Percentiles rank a stretch among this genome's conserved stretches.
Conservation (phyloP, 257 asterid species). For the Forsythia viridissima region DNA sequence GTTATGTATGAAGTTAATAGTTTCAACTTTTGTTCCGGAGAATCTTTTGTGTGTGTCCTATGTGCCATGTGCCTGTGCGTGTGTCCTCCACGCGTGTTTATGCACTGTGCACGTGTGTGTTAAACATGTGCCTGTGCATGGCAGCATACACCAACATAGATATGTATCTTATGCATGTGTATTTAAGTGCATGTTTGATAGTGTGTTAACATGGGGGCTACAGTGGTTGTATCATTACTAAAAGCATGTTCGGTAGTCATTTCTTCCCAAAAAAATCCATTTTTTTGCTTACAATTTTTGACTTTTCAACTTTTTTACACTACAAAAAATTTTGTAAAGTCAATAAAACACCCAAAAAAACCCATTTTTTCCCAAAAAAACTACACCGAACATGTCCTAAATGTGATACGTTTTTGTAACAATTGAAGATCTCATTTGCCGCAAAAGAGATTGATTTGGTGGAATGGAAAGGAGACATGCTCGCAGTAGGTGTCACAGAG, state of each 20-base stretch:
- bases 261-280: too few species aligned
- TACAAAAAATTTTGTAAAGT: too few species aligned
- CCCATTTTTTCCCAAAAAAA: too few species aligned
- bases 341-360: too few species aligned
- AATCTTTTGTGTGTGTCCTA: not conserved
- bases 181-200: not conserved
- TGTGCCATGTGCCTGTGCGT: not conserved
- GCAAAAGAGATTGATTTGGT: constrained; percentile 82
- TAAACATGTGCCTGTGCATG: too few species aligned
- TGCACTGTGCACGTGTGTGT: too few species aligned
- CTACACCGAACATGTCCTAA: too few species aligned
- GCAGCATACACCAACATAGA: too few species aligned
- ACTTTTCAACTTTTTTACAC: too few species aligned
- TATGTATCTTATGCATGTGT: not conserved
- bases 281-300: too few species aligned
- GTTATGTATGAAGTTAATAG: not conserved
- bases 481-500: constrained; percentile 88
- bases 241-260: too few species aligned
- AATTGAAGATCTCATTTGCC: constrained; percentile 66
- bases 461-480: constrained; percentile 97
- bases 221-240: constrained; percentile 1
- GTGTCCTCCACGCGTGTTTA: not conserved
- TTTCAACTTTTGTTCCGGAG: not conserved
- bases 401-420: constrained; percentile 15
- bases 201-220: not conserved